phyloP scores from a whole-genome alignment of 139 green algal species.

The Chlamydomonas urium region DNA sequence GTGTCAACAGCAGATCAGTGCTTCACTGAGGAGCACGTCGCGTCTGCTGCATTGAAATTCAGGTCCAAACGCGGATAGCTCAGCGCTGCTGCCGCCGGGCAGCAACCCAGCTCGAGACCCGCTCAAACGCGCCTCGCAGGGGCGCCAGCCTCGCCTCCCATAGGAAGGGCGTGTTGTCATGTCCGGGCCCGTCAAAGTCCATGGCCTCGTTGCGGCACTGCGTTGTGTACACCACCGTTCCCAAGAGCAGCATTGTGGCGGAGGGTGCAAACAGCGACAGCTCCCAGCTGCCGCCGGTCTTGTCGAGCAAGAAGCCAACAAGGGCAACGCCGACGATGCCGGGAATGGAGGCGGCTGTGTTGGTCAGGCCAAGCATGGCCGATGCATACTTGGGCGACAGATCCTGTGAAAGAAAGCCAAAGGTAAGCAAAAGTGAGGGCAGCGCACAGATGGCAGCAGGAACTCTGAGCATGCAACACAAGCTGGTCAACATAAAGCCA shows the following conservation, averaged over 20 bases:
- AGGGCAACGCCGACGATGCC: slow-evolving; percentile 84
- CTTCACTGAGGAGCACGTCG: too few relatives aligned
- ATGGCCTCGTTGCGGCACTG: slow-evolving; percentile 42
- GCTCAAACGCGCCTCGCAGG: background rate
- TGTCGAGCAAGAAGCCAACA: slow-evolving; percentile 60
- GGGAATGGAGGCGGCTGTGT: slow-evolving; percentile 82
- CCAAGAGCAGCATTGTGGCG: slow-evolving; percentile 65
- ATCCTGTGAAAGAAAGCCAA: too few relatives aligned
- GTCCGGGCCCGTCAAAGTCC: slow-evolving; percentile 41
- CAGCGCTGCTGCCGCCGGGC: too few relatives aligned
- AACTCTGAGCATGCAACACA: too few relatives aligned
- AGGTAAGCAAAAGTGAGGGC: too few relatives aligned
- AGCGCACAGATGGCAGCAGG: too few relatives aligned
- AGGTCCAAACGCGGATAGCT: too few relatives aligned
- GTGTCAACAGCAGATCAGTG: too few relatives aligned
- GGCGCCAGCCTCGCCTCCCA: slow-evolving; percentile 17
- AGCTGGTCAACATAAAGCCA: too few relatives aligned
- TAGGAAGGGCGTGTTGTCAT: slow-evolving; percentile 47
- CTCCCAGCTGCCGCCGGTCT: slow-evolving; percentile 68
- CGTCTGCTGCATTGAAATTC: too few relatives aligned
- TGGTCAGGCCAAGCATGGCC: slow-evolving; percentile 93
- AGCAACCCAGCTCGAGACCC: background rate
- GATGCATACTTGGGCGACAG: slow-evolving; percentile 84
- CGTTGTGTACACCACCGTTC: slow-evolving; percentile 39
- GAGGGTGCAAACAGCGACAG: slow-evolving; percentile 78